Conservation (phyloP, 148 eudicot genomes). For the Pharnaceum exiguum region DNA sequence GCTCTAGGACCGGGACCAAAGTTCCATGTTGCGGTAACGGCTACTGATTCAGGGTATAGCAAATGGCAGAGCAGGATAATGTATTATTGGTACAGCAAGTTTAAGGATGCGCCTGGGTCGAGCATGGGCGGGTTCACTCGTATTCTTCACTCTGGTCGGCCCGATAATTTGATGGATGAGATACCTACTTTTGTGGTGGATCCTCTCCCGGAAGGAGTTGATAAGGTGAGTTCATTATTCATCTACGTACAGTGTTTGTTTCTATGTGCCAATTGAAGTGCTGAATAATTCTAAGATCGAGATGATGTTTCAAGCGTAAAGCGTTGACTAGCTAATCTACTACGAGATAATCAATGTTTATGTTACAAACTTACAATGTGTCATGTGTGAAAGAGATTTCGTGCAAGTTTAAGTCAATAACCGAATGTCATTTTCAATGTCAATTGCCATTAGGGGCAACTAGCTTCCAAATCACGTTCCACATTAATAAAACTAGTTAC, state of each 20-base stretch:
- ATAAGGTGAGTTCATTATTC: conserved; percentile 19
- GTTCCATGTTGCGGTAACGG: conserved; percentile 46
- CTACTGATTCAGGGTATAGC: conserved; percentile 27
- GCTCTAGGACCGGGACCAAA: conserved; percentile 1
- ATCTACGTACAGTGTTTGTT: not conserved
- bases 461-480: too few species aligned
- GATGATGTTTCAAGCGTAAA: too few species aligned
- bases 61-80: conserved; percentile 52
- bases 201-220: conserved; percentile 40
- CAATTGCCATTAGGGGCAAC: too few species aligned
- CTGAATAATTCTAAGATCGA: too few species aligned
- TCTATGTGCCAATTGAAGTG: too few species aligned
- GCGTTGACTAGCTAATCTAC: too few species aligned
- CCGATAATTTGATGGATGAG: conserved; percentile 44
- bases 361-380: too few species aligned
- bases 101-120: conserved; percentile 29
- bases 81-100: conserved; percentile 46
- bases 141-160: conserved; percentile 43
- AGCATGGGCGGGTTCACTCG: conserved; percentile 50
- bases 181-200: conserved; percentile 49
- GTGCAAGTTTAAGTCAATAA: too few species aligned
- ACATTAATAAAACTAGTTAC: too few species aligned
- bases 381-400: too few species aligned
- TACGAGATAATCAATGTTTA: too few species aligned
- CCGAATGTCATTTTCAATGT: too few species aligned